Evolutionary conservation across 257 asterid genomes (phyloP), one percentile per base, ranked within the genome.

Genomic region (Salvia hispanica): DNA sequence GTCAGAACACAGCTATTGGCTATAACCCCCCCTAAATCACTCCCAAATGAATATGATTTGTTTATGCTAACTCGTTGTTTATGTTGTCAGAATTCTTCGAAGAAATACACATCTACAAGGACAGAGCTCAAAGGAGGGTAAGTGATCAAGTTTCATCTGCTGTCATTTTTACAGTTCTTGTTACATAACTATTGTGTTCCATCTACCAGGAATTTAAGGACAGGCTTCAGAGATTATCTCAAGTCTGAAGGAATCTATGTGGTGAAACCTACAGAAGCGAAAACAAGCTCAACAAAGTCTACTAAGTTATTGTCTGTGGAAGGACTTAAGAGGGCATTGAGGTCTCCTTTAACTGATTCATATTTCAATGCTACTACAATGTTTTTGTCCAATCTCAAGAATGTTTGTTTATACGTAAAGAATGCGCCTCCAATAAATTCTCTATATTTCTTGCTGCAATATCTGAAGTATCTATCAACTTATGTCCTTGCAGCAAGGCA

Each of bases 111-210:
- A 8, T 78, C 86, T 54, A 74, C 83, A 69, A 86, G 99, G 85
- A 66, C 86, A 43, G 96, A 91, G 79, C 89, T 88, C 75, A 84
- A 78, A 66, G 97, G 95, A 75, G 98, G 95, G 96, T 92, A 81
- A n/a, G 96, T 80, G 46, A 69, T 64, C 36, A 40, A 66, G 5
- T 33, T 58, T 67, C 33, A 12, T 48, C 8, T 8, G 45, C 21
- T 2, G 9, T 63, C 34, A 54, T 61, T 33, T 50, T 58, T 34
- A 53, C 51, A 58, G 55, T 60, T 74, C 45, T 70, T 72, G 50
- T 42, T 40, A 68, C 48, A 31, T 72, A 48, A 66, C 43, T 58
- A 16, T 62, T 56, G 9, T 25, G 53, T 55, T 72, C 75, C 70
- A 55, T 61, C 21, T 66, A 21, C 45, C 88, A 93, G 99, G 82